Evolutionary conservation across 208 protist species (phyloP).

Genomic region (Tritrichomonas musculus): DNA sequence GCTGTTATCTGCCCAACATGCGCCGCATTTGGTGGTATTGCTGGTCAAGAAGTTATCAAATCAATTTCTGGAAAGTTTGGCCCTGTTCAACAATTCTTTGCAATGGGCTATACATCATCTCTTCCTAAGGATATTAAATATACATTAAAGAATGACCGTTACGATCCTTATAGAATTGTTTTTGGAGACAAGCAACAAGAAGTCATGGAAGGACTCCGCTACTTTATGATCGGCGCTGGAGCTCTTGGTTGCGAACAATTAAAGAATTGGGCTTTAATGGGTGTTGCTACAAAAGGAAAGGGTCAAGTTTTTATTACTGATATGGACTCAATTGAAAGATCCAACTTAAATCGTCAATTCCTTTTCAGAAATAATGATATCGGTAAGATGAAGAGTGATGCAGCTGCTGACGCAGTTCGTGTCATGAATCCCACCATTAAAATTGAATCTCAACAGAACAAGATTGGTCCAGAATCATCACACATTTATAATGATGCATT

Average conservation of each 20-base stretch:
- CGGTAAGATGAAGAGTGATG: constrained; percentile 77
- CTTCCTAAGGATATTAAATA: constrained; percentile 2
- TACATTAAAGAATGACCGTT: constrained; percentile 57
- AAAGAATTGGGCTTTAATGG: constrained; percentile 96
- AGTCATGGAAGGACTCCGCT: constrained; percentile 64
- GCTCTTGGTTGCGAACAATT: constrained; percentile 96
- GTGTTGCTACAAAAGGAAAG: constrained; percentile 54
- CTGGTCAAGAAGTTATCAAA: constrained; percentile 63
- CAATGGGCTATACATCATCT: neutral
- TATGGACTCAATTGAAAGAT: constrained; percentile 94
- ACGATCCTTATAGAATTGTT: constrained; percentile 82
- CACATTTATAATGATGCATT: constrained; percentile 84
- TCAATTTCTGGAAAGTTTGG: constrained; percentile 58
- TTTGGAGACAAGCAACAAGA: constrained; percentile 78
- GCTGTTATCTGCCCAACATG: constrained; percentile 44
- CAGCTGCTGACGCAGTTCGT: constrained; percentile 71
- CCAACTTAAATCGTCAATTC: constrained; percentile 88
- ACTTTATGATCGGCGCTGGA: constrained; percentile 81
- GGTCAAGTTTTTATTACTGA: constrained; percentile 78
- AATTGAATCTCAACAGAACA: constrained; percentile 42
- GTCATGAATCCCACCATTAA: constrained; percentile 75
- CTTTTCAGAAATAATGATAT: constrained; percentile 92
- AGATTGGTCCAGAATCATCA: constrained; percentile 77
- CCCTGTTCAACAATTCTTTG: constrained; percentile 53
- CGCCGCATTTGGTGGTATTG: constrained; percentile 58